These are phyloP conservation scores for Coelastrella sp. DNA, from an alignment of 139 green algal species.

Conservation along the genomic window DNA sequence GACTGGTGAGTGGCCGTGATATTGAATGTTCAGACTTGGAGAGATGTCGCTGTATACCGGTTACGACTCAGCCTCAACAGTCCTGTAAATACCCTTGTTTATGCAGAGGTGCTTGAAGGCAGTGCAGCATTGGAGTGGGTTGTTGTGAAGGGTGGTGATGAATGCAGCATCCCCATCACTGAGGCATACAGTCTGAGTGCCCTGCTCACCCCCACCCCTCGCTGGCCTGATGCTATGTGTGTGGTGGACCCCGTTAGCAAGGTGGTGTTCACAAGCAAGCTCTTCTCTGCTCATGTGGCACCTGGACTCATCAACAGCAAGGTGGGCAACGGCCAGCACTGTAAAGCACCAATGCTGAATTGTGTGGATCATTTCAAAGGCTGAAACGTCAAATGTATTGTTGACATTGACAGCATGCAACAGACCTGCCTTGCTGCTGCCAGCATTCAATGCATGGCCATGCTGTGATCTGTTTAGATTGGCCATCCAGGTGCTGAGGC, in stretches of 20 bases:
- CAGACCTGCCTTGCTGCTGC: too few species aligned
- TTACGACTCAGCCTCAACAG: too few species aligned
- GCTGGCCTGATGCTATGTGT: conserved; percentile 91
- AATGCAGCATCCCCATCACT: conserved; percentile 30
- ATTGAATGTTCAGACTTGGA: too few species aligned
- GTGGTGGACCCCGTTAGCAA: conserved; percentile 54
- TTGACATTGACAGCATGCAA: too few species aligned
- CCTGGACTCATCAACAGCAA: conserved; percentile 48
- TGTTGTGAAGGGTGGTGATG: conserved; percentile 5
- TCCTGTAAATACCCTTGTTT: background rate
- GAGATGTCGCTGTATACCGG: too few species aligned
- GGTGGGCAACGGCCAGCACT: background rate
- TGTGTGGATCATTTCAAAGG: too few species aligned
- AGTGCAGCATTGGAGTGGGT: conserved; percentile 37
- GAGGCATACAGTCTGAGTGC: conserved; percentile 28
- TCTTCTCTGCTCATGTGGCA: conserved; percentile 87
- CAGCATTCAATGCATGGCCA: too few species aligned
- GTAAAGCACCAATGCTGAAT: too few species aligned
- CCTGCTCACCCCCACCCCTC: conserved; percentile 77
- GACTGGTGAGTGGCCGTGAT: too few species aligned
- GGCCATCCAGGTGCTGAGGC: too few species aligned
- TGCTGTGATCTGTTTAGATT: too few species aligned
- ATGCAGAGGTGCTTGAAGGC: background rate
- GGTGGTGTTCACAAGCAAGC: conserved; percentile 63
- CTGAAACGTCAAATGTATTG: too few species aligned